These are phyloP conservation scores for Brassica napus DNA, from an alignment of 345 rosid genomes.

Conservation along the genomic window Da-Ae NC_063439.1:21829001-21829500, in stretches of 20 bases:
- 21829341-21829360: neutral
- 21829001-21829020: conserved; percentile 71
- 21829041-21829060: conserved; percentile 49
- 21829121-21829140: conserved; percentile 17
- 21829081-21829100: conserved; percentile 64
- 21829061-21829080: conserved; percentile 54
- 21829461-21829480: neutral
- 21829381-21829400: conserved; percentile 15
- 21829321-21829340: neutral
- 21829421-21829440: conserved; percentile 14
- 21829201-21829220: conserved; percentile 61
- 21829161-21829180: neutral
- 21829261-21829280: conserved; percentile 52
- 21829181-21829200: conserved; percentile 19
- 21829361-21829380: conserved; percentile 6
- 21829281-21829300: conserved; percentile 42
- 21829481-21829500: conserved; percentile 39
- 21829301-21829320: neutral
- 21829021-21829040: conserved; percentile 48
- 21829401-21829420: conserved; percentile 20
- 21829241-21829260: conserved; percentile 57
- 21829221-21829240: conserved; percentile 50
- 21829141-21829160: conserved; percentile 22
- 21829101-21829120: conserved; percentile 48
- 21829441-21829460: conserved; percentile 18